Conservation (phyloP, 768 basidiomycete species). For the Gelatoporia subvermispora region DNA sequence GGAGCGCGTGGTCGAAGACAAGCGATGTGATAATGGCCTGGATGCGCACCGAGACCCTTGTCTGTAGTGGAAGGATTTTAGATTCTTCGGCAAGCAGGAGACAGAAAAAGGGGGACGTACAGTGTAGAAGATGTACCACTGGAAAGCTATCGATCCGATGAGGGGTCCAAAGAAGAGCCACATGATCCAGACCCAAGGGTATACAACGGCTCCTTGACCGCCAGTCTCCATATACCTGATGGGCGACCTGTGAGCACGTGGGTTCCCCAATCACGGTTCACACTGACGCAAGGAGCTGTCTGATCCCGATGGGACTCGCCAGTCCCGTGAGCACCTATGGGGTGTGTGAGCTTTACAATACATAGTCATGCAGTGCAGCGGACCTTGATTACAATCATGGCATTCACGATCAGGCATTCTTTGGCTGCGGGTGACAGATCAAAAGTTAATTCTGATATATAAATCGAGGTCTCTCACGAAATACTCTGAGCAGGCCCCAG, state of each 20-base stretch:
- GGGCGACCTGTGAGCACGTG: background rate
- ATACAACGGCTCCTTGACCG: slow-evolving; percentile 43
- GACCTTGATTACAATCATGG: slow-evolving; percentile 5
- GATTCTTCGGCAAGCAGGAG: too few species aligned
- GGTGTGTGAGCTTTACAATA: background rate
- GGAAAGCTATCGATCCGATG: slow-evolving; percentile 38
- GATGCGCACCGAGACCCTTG: slow-evolving; percentile 32
- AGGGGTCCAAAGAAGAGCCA: slow-evolving; percentile 47
- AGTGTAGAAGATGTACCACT: slow-evolving; percentile 44
- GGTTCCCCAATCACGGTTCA: background rate
- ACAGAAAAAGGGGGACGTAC: background rate
- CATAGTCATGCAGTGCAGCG: background rate
- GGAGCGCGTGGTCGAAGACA: slow-evolving; percentile 49
- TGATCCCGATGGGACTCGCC: slow-evolving; percentile 28
- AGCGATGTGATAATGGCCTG: slow-evolving; percentile 48
- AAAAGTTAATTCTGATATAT: background rate
- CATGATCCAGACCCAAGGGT: slow-evolving; percentile 68
- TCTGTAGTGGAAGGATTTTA: slow-evolving; percentile 18
- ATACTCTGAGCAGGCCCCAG: slow-evolving; percentile 19
- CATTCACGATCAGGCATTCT: slow-evolving; percentile 7
- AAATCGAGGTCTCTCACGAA: slow-evolving; percentile 6
- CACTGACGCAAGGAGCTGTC: slow-evolving; percentile 26
- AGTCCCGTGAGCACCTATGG: slow-evolving; percentile 19
- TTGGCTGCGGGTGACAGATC: background rate
- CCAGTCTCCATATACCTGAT: slow-evolving; percentile 59